Evolutionary conservation across 495 filamentous ascomycete genomes (phyloP).

Genomic region (Daldinia vernicosa): DNA sequence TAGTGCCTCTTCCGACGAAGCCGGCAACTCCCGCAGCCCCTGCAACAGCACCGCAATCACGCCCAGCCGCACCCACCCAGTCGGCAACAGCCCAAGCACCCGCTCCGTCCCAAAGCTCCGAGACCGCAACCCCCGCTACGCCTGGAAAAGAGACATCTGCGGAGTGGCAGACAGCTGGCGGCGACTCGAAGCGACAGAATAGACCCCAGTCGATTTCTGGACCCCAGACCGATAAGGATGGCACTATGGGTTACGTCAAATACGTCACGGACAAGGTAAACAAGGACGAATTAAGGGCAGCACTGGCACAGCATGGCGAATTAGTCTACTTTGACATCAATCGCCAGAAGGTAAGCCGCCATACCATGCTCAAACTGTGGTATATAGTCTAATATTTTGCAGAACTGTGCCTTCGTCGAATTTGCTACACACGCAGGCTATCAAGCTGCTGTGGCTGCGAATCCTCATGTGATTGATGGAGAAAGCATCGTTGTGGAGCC

Average conservation of each 20-base stretch:
- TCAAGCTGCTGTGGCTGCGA: constrained; percentile 79
- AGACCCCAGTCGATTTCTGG: constrained; percentile 65
- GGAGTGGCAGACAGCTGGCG: constrained; percentile 84
- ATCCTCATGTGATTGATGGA: constrained; percentile 83
- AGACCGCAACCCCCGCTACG: constrained; percentile 40
- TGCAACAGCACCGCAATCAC: constrained; percentile 47
- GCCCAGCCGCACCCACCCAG: constrained; percentile 38
- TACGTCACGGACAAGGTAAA: constrained; percentile 89
- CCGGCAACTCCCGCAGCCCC: constrained; percentile 50
- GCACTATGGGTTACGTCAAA: constrained; percentile 86
- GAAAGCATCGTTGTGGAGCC: constrained; percentile 88
- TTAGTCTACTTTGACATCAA: constrained; percentile 89
- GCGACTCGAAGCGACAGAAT: constrained; percentile 82
- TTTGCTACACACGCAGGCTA: constrained; percentile 83
- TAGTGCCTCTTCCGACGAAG: constrained; percentile 57
- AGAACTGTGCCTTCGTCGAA: constrained; percentile 98
- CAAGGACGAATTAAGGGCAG: constrained; percentile 69
- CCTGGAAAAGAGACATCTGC: constrained; percentile 58
- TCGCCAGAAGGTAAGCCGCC: constrained; percentile 78
- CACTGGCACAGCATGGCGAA: constrained; percentile 77
- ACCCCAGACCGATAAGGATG: constrained; percentile 67
- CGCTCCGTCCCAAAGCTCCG: constrained; percentile 38
- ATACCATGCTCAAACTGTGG: constrained; percentile 3
- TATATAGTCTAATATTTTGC: constrained; percentile 40
- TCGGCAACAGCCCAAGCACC: constrained; percentile 39